A percentile compares a stretch with the other conserved stretches of the same genome.
phyloP scores from a whole-genome alignment of 2,329 filamentous ascomycete genomes.

The Cordyceps javanica region DNA sequence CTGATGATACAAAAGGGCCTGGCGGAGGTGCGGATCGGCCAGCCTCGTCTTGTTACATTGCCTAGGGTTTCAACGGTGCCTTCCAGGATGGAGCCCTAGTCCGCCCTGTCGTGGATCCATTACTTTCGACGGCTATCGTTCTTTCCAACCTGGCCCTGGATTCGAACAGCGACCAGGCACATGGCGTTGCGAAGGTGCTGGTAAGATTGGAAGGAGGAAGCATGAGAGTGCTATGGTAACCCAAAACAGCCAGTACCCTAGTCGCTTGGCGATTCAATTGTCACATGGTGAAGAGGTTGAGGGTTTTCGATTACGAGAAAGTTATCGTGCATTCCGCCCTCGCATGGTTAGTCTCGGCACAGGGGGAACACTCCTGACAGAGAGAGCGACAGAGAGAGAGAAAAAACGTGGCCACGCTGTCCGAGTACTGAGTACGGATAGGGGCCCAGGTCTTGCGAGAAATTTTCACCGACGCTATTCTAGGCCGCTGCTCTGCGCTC shows the following conservation, averaged over 20 bases:
- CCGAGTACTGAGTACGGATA: too few species aligned
- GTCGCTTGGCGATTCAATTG: too few species aligned
- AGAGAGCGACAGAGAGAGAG: too few species aligned
- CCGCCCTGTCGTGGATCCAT: neutral
- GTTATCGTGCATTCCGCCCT: too few species aligned
- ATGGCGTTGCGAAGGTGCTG: neutral
- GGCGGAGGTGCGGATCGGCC: slow-evolving; percentile 2
- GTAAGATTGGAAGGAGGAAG: neutral
- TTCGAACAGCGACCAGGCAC: neutral
- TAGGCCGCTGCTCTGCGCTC: neutral
- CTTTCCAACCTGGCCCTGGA: neutral
- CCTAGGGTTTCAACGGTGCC: neutral
- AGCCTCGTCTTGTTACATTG: slow-evolving; percentile 12
- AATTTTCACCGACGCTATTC: neutral
- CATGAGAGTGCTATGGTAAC: neutral
- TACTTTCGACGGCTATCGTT: neutral
- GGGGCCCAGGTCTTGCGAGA: too few species aligned
- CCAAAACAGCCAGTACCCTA: neutral
- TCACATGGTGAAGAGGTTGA: too few species aligned
- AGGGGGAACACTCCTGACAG: too few species aligned
- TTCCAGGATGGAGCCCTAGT: neutral
- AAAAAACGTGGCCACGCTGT: too few species aligned
- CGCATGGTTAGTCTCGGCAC: too few species aligned
- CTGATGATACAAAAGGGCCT: neutral
- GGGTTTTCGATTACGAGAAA: too few species aligned